Conservation (phyloP, 345 rosid genomes). For the Clarkia xantiana region DNA sequence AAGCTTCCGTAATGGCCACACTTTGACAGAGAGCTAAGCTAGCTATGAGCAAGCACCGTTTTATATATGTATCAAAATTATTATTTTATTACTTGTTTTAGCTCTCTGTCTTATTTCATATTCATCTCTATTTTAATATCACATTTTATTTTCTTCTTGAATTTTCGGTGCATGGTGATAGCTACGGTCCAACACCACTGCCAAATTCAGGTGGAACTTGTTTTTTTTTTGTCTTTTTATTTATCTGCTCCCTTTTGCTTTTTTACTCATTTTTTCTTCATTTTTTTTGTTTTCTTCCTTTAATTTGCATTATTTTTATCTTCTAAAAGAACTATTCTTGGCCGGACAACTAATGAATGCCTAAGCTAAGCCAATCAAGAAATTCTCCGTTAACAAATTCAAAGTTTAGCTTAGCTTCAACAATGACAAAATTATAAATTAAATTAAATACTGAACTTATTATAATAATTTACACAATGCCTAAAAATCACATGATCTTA, state of each 20-base stretch:
- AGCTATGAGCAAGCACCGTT: background rate
- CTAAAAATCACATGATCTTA: background rate
- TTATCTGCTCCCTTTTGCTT: no score
- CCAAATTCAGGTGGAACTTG: background rate
- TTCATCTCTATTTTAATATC: background rate
- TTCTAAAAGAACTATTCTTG: no score
- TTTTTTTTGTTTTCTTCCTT: no score
- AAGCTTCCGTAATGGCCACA: constrained; percentile 14
- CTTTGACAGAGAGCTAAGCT: background rate
- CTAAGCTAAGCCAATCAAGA: no score
- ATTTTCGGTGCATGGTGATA: constrained; percentile 7
- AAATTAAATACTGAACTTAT: background rate
- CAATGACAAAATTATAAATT: no score
- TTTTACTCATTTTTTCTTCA: no score
- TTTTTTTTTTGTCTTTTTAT: no score
- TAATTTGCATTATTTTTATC: no score
- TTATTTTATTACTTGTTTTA: background rate
- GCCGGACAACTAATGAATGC: no score
- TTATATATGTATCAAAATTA: background rate
- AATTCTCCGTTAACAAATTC: no score
- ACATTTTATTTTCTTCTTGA: background rate
- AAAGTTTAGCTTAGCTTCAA: background rate
- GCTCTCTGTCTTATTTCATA: background rate
- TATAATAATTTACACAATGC: background rate
- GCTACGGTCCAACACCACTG: constrained; percentile 10